phyloP scores from a whole-genome alignment of 1,284 basidiomycete genomes.

The Papiliotrema nemorosa region DNA sequence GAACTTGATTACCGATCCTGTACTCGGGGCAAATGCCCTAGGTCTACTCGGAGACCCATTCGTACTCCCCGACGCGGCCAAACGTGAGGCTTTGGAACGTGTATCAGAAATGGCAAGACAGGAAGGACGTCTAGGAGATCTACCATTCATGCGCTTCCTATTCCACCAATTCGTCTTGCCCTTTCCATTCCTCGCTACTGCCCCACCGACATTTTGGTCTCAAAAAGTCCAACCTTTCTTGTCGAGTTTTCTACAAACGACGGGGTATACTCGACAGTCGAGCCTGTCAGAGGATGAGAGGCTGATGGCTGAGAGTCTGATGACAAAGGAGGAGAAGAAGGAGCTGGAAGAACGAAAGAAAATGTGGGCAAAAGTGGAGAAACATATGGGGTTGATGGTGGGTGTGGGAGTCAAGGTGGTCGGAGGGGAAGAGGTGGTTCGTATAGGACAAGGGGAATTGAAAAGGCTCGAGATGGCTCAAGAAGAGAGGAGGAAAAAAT shows the following conservation, averaged over 20 bases:
- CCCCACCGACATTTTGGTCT: conserved; percentile 83
- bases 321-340: conserved; percentile 55
- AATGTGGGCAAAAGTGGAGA: conserved; percentile 69
- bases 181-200: conserved; percentile 84
- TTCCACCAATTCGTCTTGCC: conserved; percentile 87
- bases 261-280: conserved; percentile 46
- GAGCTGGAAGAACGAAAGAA: conserved; percentile 58
- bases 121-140: conserved; percentile 52
- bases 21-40: conserved; percentile 65
- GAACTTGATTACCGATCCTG: conserved; percentile 59
- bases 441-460: conserved; percentile 75
- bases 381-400: conserved; percentile 75
- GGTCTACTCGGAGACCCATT: conserved; percentile 86
- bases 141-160: conserved; percentile 82
- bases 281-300: conserved; percentile 42
- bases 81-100: conserved; percentile 53
- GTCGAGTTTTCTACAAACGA: conserved; percentile 67
- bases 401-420: conserved; percentile 74
- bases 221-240: conserved; percentile 91
- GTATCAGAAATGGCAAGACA: conserved; percentile 20
- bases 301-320: conserved; percentile 34
- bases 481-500: conserved; percentile 51
- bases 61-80: conserved; percentile 54
- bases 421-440: conserved; percentile 80
- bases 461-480: conserved; percentile 68